phyloP scores from a whole-genome alignment of 345 rosid species.

The Excoecaria agallocha region DNA sequence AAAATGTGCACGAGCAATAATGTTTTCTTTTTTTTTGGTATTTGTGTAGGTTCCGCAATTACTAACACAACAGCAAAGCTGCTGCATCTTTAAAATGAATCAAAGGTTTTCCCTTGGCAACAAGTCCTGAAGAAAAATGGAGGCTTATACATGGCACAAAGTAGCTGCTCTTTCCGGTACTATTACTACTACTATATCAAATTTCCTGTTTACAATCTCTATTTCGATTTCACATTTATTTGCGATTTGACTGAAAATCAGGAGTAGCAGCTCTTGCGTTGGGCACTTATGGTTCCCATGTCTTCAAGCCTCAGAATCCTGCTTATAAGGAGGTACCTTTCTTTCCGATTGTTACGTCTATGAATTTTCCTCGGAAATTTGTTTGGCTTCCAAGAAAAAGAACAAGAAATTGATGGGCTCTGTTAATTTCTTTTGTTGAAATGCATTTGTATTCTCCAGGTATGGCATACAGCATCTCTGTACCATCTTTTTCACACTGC shows the following conservation, averaged over 20 bases:
- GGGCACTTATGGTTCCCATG: conserved; percentile 88
- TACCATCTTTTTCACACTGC: conserved; percentile 94
- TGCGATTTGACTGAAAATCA: conserved; percentile 21
- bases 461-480: conserved; percentile 92
- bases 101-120: no score
- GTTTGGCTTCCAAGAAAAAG: not conserved
- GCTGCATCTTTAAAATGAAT: no score
- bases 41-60: no score
- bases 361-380: not conserved
- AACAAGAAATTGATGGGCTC: not conserved
- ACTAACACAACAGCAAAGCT: no score
- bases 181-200: not conserved
- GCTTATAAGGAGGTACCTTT: conserved; percentile 62
- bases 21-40: no score
- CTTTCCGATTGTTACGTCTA: not conserved
- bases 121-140: conserved; percentile 36
- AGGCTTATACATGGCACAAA: conserved; percentile 78
- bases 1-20: no score
- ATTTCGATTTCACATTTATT: not conserved
- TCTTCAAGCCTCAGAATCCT: conserved; percentile 75
- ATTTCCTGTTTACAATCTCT: not conserved
- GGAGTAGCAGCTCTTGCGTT: conserved; percentile 86
- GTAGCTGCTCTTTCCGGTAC: conserved; percentile 82
- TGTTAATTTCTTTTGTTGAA: conserved; percentile 4
- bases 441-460: conserved; percentile 32